Evolutionary conservation across 78 protist species (phyloP).

Genomic region (Dictyostelium brefeldianum): DNA sequence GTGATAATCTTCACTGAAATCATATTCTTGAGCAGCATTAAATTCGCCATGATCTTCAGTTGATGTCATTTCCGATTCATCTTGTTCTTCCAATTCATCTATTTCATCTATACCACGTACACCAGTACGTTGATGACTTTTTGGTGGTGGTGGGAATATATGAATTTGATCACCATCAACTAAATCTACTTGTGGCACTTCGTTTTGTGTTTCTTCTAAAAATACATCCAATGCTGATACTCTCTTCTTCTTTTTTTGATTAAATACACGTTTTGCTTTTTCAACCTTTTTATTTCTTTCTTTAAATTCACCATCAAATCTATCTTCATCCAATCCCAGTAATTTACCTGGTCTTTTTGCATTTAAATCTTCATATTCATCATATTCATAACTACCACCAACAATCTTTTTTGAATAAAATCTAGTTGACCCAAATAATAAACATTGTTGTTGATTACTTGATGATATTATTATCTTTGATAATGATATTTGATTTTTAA

Average conservation of each 20-base stretch:
- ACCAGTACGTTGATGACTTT: not conserved
- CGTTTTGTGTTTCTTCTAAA: not conserved
- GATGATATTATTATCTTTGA: too few species aligned
- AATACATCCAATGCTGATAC: not conserved
- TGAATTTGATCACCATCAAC: not conserved
- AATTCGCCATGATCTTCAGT: not conserved
- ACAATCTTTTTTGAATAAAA: not conserved
- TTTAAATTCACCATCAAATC: not conserved
- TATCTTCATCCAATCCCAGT: not conserved
- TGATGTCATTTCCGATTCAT: not conserved
- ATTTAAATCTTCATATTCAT: not conserved
- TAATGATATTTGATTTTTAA: too few species aligned
- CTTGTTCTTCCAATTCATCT: not conserved
- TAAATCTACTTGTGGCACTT: not conserved
- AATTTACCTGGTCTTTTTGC: not conserved
- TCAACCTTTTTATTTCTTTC: not conserved
- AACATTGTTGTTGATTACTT: too few species aligned
- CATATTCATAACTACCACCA: not conserved
- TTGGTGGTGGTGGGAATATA: not conserved
- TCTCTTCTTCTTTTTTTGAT: not conserved
- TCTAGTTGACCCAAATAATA: not conserved
- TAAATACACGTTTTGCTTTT: conserved; percentile 17
- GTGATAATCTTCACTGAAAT: not conserved
- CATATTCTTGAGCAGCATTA: not conserved
- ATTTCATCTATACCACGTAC: not conserved